phyloP scores from a whole-genome alignment of 2,329 filamentous ascomycete genomes.

The Xylaria sp. region DNA sequence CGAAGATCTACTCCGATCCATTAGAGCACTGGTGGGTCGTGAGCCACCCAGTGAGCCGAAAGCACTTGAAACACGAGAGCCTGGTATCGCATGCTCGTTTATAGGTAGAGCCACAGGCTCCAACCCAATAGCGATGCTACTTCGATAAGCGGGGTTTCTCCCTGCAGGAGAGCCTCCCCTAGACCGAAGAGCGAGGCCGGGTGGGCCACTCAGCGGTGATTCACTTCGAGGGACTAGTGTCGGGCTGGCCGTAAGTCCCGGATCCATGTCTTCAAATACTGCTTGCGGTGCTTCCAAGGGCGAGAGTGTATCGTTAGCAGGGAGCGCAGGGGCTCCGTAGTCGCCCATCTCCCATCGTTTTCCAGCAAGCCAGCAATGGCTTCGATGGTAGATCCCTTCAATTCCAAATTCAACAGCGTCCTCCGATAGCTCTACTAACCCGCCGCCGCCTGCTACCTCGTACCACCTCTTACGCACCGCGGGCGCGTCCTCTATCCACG shows the following conservation, averaged over 20 bases:
- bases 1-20: slow-evolving; percentile 49
- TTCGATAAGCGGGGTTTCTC: slow-evolving; percentile 46
- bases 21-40: slow-evolving; percentile 44
- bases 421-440: slow-evolving; percentile 67
- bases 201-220: slow-evolving; percentile 45
- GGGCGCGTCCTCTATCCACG: slow-evolving; percentile 76
- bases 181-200: slow-evolving; percentile 45
- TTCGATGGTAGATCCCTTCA: slow-evolving; percentile 52
- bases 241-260: slow-evolving; percentile 40
- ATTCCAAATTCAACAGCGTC: slow-evolving; percentile 64
- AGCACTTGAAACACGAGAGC: slow-evolving; percentile 46
- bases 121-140: slow-evolving; percentile 49
- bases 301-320: slow-evolving; percentile 43
- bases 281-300: slow-evolving; percentile 49
- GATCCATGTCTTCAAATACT: slow-evolving; percentile 50
- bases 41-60: slow-evolving; percentile 42
- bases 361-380: slow-evolving; percentile 52
- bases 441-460: slow-evolving; percentile 73
- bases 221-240: slow-evolving; percentile 45
- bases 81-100: slow-evolving; percentile 37
- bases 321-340: slow-evolving; percentile 37
- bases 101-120: slow-evolving; percentile 48
- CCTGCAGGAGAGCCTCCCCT: slow-evolving; percentile 45
- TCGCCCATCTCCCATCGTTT: slow-evolving; percentile 50
- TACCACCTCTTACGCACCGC: slow-evolving; percentile 78